Conservation (phyloP, 306 rosid species). For the Acacia acuminata region DNA sequence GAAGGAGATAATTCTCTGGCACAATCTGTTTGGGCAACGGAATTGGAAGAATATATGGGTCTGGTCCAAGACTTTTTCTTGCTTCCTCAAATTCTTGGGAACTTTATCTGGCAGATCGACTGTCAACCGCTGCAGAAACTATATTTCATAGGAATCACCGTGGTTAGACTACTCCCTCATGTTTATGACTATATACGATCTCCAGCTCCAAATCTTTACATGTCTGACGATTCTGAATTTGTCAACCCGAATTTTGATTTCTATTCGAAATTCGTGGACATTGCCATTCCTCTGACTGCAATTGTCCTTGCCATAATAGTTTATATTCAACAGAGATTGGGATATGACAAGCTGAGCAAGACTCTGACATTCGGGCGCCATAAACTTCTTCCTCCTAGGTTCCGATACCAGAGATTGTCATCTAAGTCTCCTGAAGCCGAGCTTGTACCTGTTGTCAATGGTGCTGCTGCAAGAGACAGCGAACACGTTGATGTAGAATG, state of each 20-base stretch:
- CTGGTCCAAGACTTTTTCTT: conserved; percentile 90
- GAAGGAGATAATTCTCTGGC: conserved; percentile 37
- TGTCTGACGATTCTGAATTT: conserved; percentile 68
- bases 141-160: conserved; percentile 76
- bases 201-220: conserved; percentile 64
- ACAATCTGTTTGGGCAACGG: conserved; percentile 56
- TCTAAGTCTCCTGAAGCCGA: conserved; percentile 71
- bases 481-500: conserved; percentile 46
- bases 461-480: conserved; percentile 45
- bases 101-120: conserved; percentile 80
- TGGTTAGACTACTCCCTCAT: conserved; percentile 88
- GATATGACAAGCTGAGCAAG: conserved; percentile 66
- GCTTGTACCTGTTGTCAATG: conserved; percentile 57
- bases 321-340: conserved; percentile 76
- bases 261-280: conserved; percentile 75
- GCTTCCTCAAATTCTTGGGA: conserved; percentile 83
- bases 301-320: conserved; percentile 58
- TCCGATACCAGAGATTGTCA: conserved; percentile 77
- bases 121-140: conserved; percentile 75
- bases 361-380: conserved; percentile 47
- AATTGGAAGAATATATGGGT: conserved; percentile 79
- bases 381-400: conserved; percentile 67
- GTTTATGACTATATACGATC: conserved; percentile 68
- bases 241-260: conserved; percentile 70
- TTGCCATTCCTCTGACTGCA: conserved; percentile 70